Base-by-base conservation (phyloP, 2,329 filamentous ascomycete genomes). In the Knoxdaviesia capensis region DNA sequence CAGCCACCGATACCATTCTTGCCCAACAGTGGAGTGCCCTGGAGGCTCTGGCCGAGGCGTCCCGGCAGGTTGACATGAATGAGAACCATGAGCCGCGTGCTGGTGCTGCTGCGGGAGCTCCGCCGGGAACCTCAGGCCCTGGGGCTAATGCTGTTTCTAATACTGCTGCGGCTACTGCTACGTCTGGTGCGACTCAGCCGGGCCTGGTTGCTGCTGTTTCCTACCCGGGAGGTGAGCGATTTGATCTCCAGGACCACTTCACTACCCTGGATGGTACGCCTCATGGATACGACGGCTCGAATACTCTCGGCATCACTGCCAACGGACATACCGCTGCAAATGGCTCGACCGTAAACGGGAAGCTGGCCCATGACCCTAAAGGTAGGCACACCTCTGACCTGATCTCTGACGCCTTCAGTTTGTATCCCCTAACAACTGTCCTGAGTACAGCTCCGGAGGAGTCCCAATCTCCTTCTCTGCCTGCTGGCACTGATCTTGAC, bases 11-110 rank as follows among this genome's bases (percentile, higher is more conserved):
- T 39, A 39, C 43, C 47, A 44, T 61, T 28, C 52, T 65, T 6
- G 64, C 67, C 1, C 70, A 74, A 49, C 74, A 75, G 48, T 84
- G 85, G 68, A 85, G 83, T 46, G 82, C 83, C 2, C 65, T 94
- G 34, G 83, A 92, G 55, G 86, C 86, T 5, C 66, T 94, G 28
- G 86, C 86, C 32, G 86, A 94, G 59, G 86, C 87, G 0, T 92
- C 86, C 40, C 72, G 84, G 41, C 82, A 83, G 56, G 73, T 90
- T 44, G 80, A 81, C 50, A 64, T 75, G 10, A 71, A 65, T 45
- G 69, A 76, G 51, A 75, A 74, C 52, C 69, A 66, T 41, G 69
- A 71, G 49, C 20, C 20, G 3, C 42, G 44, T 6, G 40, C 44
- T 6, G 36, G 36, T 20, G 36, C 44, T 6, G 39, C 9, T 7